Evolutionary conservation across 352 stramenopile genomes (phyloP).

Genomic region (Pythium phragmitis): DNA sequence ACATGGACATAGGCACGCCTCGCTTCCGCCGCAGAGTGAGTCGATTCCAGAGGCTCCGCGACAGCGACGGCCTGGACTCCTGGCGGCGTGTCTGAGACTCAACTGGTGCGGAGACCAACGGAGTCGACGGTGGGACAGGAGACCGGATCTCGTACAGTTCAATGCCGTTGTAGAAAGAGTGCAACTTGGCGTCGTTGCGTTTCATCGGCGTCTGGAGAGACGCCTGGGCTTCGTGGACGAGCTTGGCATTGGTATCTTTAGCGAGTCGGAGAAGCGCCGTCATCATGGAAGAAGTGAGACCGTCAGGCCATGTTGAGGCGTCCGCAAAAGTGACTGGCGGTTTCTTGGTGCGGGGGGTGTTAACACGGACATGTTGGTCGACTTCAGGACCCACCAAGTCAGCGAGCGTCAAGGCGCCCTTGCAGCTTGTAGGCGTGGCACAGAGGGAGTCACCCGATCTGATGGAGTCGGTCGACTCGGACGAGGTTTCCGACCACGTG

Average conservation of each 20-base stretch:
- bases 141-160: conserved; percentile 7
- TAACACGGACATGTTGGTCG: no score
- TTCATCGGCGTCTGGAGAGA: background rate
- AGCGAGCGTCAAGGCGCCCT: no score
- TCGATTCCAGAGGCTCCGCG: conserved; percentile 14
- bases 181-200: conserved; percentile 7
- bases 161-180: conserved; percentile 2
- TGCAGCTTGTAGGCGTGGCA: no score
- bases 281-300: conserved; percentile 18
- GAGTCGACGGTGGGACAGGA: no score
- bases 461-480: no score
- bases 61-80: background rate
- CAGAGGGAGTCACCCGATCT: no score
- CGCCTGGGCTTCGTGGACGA: conserved; percentile 12
- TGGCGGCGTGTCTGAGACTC: background rate
- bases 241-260: conserved; percentile 5
- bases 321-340: conserved; percentile 1
- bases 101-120: background rate
- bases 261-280: conserved; percentile 12
- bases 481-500: no score
- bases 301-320: conserved; percentile 4
- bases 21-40: conserved; percentile 8
- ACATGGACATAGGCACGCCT: background rate
- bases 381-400: no score
- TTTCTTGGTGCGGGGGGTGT: no score